Base-by-base conservation (phyloP, 2,329 filamentous ascomycete genomes). In the Ophiocordyceps robertsii region DNA sequence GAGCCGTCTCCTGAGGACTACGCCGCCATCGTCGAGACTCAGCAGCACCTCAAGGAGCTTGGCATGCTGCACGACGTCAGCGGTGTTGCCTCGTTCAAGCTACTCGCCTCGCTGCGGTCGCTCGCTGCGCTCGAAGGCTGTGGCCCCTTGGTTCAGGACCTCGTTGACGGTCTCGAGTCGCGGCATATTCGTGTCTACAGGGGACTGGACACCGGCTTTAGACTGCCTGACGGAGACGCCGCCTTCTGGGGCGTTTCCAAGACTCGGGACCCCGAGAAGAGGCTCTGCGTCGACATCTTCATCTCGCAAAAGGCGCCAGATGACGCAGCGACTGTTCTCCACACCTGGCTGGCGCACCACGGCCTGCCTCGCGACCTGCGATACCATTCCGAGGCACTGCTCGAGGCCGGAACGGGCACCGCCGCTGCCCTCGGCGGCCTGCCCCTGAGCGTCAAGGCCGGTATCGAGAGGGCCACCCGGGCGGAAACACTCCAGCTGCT, bases 271-370 rank as follows among this genome's bases (percentile, higher is more conserved):
- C 48, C 39, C 10, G 48, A 48, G 5, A 51, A 29, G 21, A 29
- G 33, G 35, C n/a, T 40, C 13, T 24, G 45, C 17, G 44, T 61
- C 16, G 54, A 61, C 44, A 55, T 64, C n/a, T 63, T 57, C 45
- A 50, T 64, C 29, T 64, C 61, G 2, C 51, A 55, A 10, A 58
- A 57, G 19, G 51, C 53, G 8, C 55, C 57, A 1, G 56, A 56
- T 39, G 53, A 61, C 30, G 41, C 53, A 6, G 46, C 47, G 21
- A 58, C 59, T 2, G 47, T 62, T 29, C 45, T 64, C 11, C 62
- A 65, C 44, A 58, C 60, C 4, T 65, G 59, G 54, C 48, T 65
- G 12, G 62, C 62, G 6, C 62, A 64, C 42, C 53, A 57, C 37
- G 58, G 57, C 1, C 50, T 60, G 16, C 45, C 58, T 1, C 55